Evolutionary conservation across 129 eudicot genomes (phyloP), one percentile per base, ranked within the genome.

Genomic region (Centrapalus pauciflorus): DNA sequence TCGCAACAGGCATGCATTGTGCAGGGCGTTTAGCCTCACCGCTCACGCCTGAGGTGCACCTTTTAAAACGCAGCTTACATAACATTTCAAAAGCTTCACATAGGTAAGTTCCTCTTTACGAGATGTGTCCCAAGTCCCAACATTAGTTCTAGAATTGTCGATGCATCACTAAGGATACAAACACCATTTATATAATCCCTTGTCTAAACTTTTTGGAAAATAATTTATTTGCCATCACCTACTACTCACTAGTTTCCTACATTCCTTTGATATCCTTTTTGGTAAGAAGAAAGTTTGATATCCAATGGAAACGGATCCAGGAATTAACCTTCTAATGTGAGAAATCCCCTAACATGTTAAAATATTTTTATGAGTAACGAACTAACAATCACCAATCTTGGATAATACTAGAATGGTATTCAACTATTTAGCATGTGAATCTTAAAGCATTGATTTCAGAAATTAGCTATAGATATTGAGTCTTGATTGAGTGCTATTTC

Each of bases 261-360:
- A 11, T 61, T 35, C 51, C 41, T 61, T 61, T 35, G 33, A 61
- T 24, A 61, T 61, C 51, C 67, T 61, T 52, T n/a, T n/a, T n/a
- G n/a, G n/a, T n/a, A n/a, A n/a, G n/a, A n/a, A n/a, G n/a, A n/a
- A n/a, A n/a, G n/a, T n/a, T n/a, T n/a, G n/a, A n/a, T n/a, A n/a
- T n/a, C n/a, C n/a, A n/a, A n/a, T n/a, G n/a, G n/a, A n/a, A n/a
- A n/a, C n/a, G n/a, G n/a, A n/a, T n/a, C n/a, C n/a, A n/a, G n/a
- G n/a, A n/a, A n/a, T n/a, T n/a, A n/a, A n/a, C n/a, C n/a, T n/a
- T n/a, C n/a, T n/a, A n/a, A n/a, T n/a, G n/a, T n/a, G n/a, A n/a
- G n/a, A n/a, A n/a, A n/a, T n/a, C n/a, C n/a, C 50, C 5, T 5
- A 41, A 41, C 4, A 41, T 11, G 17, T 16, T 13, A 41, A 12